phyloP scores from a whole-genome alignment of 2,329 filamentous ascomycete species.

The Sclerotinia trifoliorum region DNA sequence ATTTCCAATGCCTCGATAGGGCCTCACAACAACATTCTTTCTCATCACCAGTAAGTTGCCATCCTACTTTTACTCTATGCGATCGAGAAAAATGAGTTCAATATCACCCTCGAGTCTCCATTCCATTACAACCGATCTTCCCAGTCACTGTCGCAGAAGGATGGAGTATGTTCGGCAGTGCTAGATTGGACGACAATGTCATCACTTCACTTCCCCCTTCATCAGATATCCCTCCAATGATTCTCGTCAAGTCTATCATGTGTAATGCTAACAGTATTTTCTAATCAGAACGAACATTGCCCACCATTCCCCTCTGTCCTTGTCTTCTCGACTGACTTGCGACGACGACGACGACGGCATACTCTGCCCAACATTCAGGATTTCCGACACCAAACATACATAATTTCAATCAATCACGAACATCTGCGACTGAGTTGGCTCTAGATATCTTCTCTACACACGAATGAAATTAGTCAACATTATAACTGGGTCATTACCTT shows the following conservation, averaged over 20 bases:
- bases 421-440: conserved; percentile 25
- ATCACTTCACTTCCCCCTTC: conserved; percentile 33
- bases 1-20: conserved; percentile 41
- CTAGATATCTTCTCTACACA: conserved; percentile 20
- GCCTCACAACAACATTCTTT: conserved; percentile 37
- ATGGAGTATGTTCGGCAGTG: conserved; percentile 32
- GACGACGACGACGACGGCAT: conserved; percentile 29
- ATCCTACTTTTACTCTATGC: conserved; percentile 36
- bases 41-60: conserved; percentile 38
- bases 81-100: conserved; percentile 36
- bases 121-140: conserved; percentile 24
- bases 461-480: conserved; percentile 34
- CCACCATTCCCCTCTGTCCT: conserved; percentile 30
- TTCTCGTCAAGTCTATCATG: conserved; percentile 27
- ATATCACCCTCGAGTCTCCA: conserved; percentile 22
- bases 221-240: conserved; percentile 32
- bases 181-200: conserved; percentile 33
- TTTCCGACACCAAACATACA: conserved; percentile 15
- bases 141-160: conserved; percentile 28
- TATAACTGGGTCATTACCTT: conserved; percentile 28
- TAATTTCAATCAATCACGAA: conserved; percentile 16
- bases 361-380: conserved; percentile 25
- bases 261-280: conserved; percentile 30
- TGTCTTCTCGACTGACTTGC: conserved; percentile 33
- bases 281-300: conserved; percentile 28